Percentiles rank a stretch among this genome's conserved stretches.
Conservation (phyloP, 371 early-diverging fungal genomes). For the Saksenaea vasiformis region DNA sequence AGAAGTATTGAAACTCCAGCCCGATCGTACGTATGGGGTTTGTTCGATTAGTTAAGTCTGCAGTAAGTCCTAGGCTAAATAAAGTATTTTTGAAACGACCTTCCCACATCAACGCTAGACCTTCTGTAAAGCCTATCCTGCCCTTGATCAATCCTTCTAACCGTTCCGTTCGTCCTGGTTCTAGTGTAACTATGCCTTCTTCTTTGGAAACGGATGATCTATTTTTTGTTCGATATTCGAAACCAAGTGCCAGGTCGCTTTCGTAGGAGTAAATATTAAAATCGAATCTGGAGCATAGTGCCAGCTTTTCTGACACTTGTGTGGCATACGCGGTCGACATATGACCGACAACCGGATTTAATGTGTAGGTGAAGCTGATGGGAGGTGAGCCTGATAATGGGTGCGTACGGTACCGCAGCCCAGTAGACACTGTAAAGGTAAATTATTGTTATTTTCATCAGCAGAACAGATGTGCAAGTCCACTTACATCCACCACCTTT, state of each 20-base stretch:
- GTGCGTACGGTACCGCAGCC: conserved; percentile 69
- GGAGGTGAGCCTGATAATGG: conserved; percentile 51
- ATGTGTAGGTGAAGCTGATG: conserved; percentile 72
- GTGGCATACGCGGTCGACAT: conserved; percentile 81
- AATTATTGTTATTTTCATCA: background rate
- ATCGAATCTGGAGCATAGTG: conserved; percentile 80
- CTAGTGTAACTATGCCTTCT: conserved; percentile 8
- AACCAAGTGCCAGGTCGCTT: conserved; percentile 81
- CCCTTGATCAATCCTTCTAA: conserved; percentile 68
- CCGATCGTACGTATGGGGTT: conserved; percentile 63
- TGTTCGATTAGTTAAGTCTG: conserved; percentile 43
- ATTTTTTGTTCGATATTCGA: conserved; percentile 63
- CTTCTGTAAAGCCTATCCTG: conserved; percentile 51
- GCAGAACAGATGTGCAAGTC: background rate
- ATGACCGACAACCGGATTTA: conserved; percentile 90
- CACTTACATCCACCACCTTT: conserved; percentile 85
- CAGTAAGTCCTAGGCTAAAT: conserved; percentile 64
- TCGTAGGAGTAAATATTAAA: conserved; percentile 89
- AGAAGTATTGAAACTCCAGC: conserved; percentile 66
- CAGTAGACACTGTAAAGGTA: conserved; percentile 60
- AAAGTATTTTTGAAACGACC: conserved; percentile 62
- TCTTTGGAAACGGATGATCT: conserved; percentile 18
- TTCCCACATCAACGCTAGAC: conserved; percentile 69
- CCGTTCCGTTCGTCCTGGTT: conserved; percentile 29
- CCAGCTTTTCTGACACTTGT: conserved; percentile 67